These are phyloP conservation scores for Hypoxylon rickii DNA, from an alignment of 495 filamentous ascomycete genomes.

Conservation along the genomic window DNA sequence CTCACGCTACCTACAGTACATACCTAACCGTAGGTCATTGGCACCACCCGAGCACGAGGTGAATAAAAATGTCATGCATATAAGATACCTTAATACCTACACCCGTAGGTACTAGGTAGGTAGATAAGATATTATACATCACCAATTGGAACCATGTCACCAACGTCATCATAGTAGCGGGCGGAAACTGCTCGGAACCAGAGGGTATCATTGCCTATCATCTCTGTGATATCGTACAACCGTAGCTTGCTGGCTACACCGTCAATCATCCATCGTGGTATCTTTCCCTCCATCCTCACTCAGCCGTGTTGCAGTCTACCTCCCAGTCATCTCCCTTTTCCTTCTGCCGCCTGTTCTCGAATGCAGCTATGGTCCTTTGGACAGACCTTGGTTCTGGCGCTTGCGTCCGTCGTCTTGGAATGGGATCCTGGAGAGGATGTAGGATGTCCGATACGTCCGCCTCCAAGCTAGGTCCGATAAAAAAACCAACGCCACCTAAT, in stretches of 20 bases:
- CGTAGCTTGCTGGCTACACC: slow-evolving; percentile 27
- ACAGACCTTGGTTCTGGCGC: slow-evolving; percentile 1
- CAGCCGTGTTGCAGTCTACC: slow-evolving; percentile 29
- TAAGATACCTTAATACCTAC: no score
- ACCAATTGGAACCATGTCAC: background rate
- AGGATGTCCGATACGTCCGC: slow-evolving; percentile 16
- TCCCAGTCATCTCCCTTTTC: slow-evolving; percentile 11
- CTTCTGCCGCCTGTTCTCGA: background rate
- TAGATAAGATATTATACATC: background rate
- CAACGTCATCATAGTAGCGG: background rate
- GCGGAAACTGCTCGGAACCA: slow-evolving; percentile 26
- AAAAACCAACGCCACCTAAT: slow-evolving; percentile 29
- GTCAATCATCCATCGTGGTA: slow-evolving; percentile 33
- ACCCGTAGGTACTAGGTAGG: background rate
- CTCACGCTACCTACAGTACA: no score
- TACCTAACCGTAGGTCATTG: no score
- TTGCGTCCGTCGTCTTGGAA: slow-evolving; percentile 1
- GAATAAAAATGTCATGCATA: no score
- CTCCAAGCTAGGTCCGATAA: slow-evolving; percentile 26
- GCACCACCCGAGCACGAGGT: no score
- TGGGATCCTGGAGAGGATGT: slow-evolving; percentile 1
- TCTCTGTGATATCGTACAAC: slow-evolving; percentile 40
- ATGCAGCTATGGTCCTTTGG: slow-evolving; percentile 1
- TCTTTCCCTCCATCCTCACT: slow-evolving; percentile 15
- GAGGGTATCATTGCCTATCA: slow-evolving; percentile 44